phyloP scores from a whole-genome alignment of 192 early-diverging fungal genomes.

The Podila verticillata region DNA sequence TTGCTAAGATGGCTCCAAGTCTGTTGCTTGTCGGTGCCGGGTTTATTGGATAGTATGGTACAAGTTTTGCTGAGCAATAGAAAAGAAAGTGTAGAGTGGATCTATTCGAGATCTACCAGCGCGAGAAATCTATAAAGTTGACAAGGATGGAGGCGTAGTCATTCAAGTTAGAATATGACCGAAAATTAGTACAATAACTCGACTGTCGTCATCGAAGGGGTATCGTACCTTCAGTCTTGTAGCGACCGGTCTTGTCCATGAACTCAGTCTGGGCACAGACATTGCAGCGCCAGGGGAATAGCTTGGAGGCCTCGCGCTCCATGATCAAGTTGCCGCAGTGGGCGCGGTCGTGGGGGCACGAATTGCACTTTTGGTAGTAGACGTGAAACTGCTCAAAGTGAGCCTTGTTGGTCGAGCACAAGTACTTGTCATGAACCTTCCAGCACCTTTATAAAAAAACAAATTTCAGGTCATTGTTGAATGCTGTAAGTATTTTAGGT shows the following conservation, averaged over 20 bases:
- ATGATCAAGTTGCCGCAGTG: conserved; percentile 50
- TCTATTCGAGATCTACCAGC: conserved; percentile 23
- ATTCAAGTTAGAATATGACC: not conserved
- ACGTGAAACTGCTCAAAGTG: conserved; percentile 51
- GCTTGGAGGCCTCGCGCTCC: conserved; percentile 45
- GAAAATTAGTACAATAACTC: not conserved
- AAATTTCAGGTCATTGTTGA: not conserved
- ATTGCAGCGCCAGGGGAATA: conserved; percentile 47
- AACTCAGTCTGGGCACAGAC: conserved; percentile 51
- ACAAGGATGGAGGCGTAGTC: conserved; percentile 3
- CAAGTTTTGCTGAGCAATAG: not conserved
- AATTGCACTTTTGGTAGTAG: conserved; percentile 53
- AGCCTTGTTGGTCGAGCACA: conserved; percentile 36
- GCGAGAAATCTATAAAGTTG: conserved; percentile 35
- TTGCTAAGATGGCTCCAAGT: no score
- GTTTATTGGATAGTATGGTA: not conserved
- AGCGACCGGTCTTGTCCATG: conserved; percentile 45
- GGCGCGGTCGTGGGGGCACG: conserved; percentile 48
- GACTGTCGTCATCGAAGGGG: no score
- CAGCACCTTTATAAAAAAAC: conserved; percentile 48
- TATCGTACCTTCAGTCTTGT: conserved; percentile 50
- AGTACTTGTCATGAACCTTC: conserved; percentile 50
- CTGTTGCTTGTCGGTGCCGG: not conserved
- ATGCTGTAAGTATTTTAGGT: no score
- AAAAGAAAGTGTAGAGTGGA: no score